Conservation (phyloP, 2,329 filamentous ascomycete species). For the Exophiala sideris region DNA sequence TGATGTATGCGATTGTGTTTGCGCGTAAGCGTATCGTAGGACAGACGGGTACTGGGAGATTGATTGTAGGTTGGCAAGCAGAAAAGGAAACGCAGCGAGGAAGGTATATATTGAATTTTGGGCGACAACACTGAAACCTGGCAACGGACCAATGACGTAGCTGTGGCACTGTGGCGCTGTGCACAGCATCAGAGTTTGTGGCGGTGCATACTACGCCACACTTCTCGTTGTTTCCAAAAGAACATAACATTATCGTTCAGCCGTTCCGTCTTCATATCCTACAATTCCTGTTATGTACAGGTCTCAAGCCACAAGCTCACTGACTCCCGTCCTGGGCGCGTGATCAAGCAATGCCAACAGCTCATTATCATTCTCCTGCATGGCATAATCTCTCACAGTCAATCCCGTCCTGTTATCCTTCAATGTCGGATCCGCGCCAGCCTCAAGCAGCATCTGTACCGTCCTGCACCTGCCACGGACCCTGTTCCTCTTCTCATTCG, state of each 20-base stretch:
- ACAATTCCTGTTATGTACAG: neutral
- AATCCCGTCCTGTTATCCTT: constrained; percentile 6
- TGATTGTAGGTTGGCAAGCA: too few relatives aligned
- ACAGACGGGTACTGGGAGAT: too few relatives aligned
- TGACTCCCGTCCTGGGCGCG: constrained; percentile 5
- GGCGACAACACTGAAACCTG: too few relatives aligned
- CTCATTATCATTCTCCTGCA: constrained; percentile 11
- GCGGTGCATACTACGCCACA: too few relatives aligned
- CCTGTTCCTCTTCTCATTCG: constrained; percentile 1
- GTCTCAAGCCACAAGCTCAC: constrained; percentile 16
- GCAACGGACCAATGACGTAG: too few relatives aligned
- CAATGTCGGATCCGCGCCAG: constrained; percentile 16
- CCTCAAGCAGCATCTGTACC: constrained; percentile 13
- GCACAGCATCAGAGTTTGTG: too few relatives aligned
- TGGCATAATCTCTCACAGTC: constrained; percentile 11
- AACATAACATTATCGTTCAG: neutral
- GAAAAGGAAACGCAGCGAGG: too few relatives aligned
- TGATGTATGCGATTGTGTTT: neutral
- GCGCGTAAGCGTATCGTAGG: too few relatives aligned
- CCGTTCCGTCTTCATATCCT: neutral
- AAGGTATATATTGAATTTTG: too few relatives aligned
- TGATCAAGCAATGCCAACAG: constrained; percentile 10
- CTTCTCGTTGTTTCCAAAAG: too few relatives aligned
- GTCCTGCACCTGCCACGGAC: constrained; percentile 8
- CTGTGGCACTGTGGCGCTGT: too few relatives aligned